Conservation (phyloP, 352 stramenopile genomes). For the Blastocystis sp. region DNA sequence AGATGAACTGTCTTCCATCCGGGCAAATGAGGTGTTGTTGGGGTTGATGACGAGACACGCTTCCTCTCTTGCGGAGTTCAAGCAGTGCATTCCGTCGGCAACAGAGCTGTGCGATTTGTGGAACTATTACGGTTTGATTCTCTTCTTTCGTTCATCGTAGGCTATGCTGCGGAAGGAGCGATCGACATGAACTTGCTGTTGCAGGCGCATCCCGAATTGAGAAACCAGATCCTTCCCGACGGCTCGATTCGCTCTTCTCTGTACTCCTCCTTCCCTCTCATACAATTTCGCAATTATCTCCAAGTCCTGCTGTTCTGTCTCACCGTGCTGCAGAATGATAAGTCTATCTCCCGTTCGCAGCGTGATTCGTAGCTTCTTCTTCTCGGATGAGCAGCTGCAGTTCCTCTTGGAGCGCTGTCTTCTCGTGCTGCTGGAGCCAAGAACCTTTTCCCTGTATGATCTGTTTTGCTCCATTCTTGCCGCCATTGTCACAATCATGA, state of each 20-base stretch:
- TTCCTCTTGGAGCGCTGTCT: background rate
- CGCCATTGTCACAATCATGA: background rate
- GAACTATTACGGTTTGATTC: background rate
- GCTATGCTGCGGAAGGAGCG: background rate
- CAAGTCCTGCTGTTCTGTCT: conserved; percentile 4
- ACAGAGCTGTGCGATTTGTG: background rate
- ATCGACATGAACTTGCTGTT: background rate
- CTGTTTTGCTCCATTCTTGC: background rate
- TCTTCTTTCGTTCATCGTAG: background rate
- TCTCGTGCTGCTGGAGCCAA: background rate
- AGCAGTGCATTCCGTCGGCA: background rate
- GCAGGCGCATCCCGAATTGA: background rate
- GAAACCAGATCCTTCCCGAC: background rate
- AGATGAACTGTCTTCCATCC: background rate
- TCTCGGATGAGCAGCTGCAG: background rate
- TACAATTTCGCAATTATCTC: conserved; percentile 17
- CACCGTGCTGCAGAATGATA: background rate
- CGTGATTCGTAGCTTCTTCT: background rate
- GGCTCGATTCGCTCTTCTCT: background rate
- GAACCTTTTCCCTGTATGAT: conserved; percentile 9
- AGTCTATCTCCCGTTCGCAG: too few relatives aligned
- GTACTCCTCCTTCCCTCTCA: background rate
- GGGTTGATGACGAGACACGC: background rate
- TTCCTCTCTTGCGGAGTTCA: background rate
- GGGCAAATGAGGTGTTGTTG: background rate